A percentile compares a stretch with the other conserved stretches of the same genome.
phyloP scores from a whole-genome alignment of 257 asterid species.

The Penstemon davidsonii region DNA sequence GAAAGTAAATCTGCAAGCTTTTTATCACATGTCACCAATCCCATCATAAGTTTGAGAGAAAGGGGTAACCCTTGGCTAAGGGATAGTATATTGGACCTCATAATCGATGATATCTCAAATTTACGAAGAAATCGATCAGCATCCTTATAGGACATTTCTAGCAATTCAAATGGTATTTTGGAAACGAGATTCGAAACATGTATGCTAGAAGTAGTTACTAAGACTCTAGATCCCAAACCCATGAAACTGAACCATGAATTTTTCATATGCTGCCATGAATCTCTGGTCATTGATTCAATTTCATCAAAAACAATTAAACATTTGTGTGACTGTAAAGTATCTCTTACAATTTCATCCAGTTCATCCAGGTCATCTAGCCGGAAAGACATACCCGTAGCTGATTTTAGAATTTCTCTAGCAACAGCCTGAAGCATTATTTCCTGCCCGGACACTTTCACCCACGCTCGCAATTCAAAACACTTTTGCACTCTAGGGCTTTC shows the following conservation, averaged over 20 bases:
- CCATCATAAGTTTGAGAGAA: constrained; percentile 12
- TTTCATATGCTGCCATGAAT: constrained; percentile 12
- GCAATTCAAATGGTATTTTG: background rate
- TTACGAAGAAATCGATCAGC: background rate
- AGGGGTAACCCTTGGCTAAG: constrained; percentile 15
- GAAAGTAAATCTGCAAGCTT: background rate
- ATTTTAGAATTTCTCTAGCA: constrained; percentile 11
- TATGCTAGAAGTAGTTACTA: constrained; percentile 12
- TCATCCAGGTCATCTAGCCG: constrained; percentile 18
- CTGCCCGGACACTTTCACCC: constrained; percentile 20
- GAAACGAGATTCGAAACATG: background rate
- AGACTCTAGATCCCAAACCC: constrained; percentile 19
- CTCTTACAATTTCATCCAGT: constrained; percentile 27
- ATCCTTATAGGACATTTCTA: background rate
- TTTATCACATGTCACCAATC: constrained; percentile 8
- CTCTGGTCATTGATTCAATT: background rate
- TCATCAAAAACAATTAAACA: constrained; percentile 29
- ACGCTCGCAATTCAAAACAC: constrained; percentile 14
- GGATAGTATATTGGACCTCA: background rate
- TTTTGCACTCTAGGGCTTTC: constrained; percentile 4
- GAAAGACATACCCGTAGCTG: constrained; percentile 17
- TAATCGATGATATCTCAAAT: background rate
- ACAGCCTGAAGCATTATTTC: constrained; percentile 16
- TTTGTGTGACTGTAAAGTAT: background rate
- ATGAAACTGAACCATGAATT: constrained; percentile 14